Percentiles rank a stretch among this genome's conserved stretches.
These are phyloP conservation scores for Guyanaporus albipodus DNA, from an alignment of 768 basidiomycete species.

Conservation along the genomic window DNA sequence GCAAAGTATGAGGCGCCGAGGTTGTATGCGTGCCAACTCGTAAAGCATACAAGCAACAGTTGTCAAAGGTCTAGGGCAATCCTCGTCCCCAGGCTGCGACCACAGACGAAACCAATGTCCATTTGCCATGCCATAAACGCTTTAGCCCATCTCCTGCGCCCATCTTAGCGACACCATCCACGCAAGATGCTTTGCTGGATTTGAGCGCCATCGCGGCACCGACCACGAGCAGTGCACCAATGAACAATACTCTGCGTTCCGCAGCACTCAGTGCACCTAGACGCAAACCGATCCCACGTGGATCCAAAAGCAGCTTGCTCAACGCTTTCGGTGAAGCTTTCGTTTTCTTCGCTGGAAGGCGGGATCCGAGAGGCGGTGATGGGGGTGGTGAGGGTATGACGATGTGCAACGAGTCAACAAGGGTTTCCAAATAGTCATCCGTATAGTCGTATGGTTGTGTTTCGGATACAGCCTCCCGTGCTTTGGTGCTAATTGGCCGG, in stretches of 20 bases:
- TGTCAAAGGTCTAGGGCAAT: slow-evolving; percentile 12
- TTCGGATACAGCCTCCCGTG: slow-evolving; percentile 16
- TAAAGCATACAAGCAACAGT: neutral
- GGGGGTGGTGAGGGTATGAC: slow-evolving; percentile 27
- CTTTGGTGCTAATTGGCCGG: slow-evolving; percentile 24
- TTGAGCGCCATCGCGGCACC: slow-evolving; percentile 61
- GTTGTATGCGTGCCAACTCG: neutral
- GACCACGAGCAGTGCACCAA: slow-evolving; percentile 64
- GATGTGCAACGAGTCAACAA: slow-evolving; percentile 20
- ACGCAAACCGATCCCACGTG: slow-evolving; percentile 18
- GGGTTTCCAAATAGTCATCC: slow-evolving; percentile 25
- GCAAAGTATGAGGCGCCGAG: neutral
- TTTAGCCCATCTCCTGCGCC: slow-evolving; percentile 20
- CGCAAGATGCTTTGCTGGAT: slow-evolving; percentile 11
- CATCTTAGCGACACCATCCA: slow-evolving; percentile 10
- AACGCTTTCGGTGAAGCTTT: slow-evolving; percentile 4
- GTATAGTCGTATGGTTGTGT: slow-evolving; percentile 21
- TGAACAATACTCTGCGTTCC: slow-evolving; percentile 40
- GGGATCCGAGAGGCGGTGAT: slow-evolving; percentile 11
- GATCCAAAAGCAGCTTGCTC: slow-evolving; percentile 9
- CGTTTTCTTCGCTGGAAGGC: slow-evolving; percentile 20
- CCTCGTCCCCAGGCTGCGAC: slow-evolving; percentile 29
- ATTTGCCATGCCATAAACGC: slow-evolving; percentile 24
- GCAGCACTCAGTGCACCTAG: slow-evolving; percentile 25
- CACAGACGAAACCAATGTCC: slow-evolving; percentile 18